Evolutionary conservation across 768 basidiomycete genomes (phyloP).

Genomic region (Mrakia gelida): DNA sequence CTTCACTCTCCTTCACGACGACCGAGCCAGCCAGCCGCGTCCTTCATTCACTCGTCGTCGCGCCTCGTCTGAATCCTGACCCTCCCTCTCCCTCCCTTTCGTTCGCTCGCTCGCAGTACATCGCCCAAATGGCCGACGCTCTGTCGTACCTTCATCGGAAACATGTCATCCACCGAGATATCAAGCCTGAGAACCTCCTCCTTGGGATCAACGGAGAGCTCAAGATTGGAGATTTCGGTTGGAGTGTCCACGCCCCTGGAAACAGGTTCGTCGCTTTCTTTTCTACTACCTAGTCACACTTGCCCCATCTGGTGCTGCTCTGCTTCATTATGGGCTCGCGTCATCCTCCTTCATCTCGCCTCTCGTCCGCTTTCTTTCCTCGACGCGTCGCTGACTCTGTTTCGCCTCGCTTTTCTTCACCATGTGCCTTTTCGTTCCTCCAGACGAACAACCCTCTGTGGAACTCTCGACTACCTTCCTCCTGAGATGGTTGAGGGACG

Average conservation of each 20-base stretch:
- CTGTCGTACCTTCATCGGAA: slow-evolving; percentile 85
- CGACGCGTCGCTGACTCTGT: background rate
- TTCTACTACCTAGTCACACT: too few relatives aligned
- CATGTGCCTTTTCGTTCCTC: background rate
- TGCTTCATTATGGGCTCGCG: too few relatives aligned
- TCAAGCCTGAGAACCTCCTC: slow-evolving; percentile 96
- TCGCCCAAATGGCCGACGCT: slow-evolving; percentile 98
- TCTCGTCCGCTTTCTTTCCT: slow-evolving; percentile 12
- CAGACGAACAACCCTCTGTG: slow-evolving; percentile 78
- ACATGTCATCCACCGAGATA: slow-evolving; percentile 97
- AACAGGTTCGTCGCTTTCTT: slow-evolving; percentile 52
- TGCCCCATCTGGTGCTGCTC: too few relatives aligned
- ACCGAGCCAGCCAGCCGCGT: too few relatives aligned
- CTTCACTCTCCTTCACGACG: background rate
- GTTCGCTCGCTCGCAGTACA: slow-evolving; percentile 56
- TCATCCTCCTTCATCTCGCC: too few relatives aligned
- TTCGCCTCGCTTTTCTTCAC: background rate
- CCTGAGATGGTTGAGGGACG: slow-evolving; percentile 97
- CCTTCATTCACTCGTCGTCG: background rate
- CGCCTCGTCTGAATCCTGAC: background rate
- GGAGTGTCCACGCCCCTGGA: slow-evolving; percentile 94
- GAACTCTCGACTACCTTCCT: slow-evolving; percentile 92
- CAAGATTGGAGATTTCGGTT: slow-evolving; percentile 98
- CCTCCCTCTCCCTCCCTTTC: background rate
- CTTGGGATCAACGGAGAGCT: slow-evolving; percentile 77